Percentiles rank a stretch among this genome's conserved stretches.
phyloP scores from a whole-genome alignment of 75 land plant species.

The Gnetum montanum region DNA sequence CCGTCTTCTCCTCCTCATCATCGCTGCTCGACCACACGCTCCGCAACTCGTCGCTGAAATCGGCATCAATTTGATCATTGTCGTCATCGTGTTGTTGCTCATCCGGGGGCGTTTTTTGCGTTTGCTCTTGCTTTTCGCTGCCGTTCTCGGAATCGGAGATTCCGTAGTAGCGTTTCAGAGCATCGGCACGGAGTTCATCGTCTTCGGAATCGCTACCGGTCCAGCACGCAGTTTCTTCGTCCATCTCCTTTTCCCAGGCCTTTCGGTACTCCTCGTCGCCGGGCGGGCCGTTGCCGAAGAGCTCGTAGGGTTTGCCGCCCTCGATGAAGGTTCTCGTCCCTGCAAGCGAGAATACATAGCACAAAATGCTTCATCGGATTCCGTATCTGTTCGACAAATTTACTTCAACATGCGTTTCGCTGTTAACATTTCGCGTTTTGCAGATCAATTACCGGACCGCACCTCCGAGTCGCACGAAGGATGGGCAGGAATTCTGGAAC shows the following conservation, averaged over 20 bases:
- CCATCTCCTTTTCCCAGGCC: slow-evolving; percentile 28
- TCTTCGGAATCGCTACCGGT: slow-evolving; percentile 15
- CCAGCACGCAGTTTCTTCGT: slow-evolving; percentile 27
- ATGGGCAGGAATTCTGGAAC: no score
- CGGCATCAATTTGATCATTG: slow-evolving; percentile 34
- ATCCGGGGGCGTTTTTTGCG: slow-evolving; percentile 25
- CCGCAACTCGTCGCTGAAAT: slow-evolving; percentile 34
- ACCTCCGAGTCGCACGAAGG: no score
- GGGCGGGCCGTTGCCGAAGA: slow-evolving; percentile 25
- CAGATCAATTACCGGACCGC: no score
- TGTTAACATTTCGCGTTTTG: no score
- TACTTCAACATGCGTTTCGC: no score
- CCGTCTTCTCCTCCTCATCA: slow-evolving; percentile 28
- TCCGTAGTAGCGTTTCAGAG: slow-evolving; percentile 18
- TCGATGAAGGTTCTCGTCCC: slow-evolving; percentile 20
- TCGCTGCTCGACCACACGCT: slow-evolving; percentile 51
- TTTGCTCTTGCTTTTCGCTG: slow-evolving; percentile 7
- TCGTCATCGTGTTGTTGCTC: slow-evolving; percentile 43
- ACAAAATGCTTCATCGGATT: no score
- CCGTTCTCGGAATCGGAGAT: slow-evolving; percentile 23
- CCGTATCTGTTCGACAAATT: no score
- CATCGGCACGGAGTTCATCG: slow-evolving; percentile 5
- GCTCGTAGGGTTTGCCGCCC: slow-evolving; percentile 14
- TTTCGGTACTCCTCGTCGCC: slow-evolving; percentile 22
- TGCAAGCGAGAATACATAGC: slow-evolving; percentile 1